These are phyloP conservation scores for Podospora fimiseda DNA, from an alignment of 495 filamentous ascomycete genomes.

Conservation along the genomic window DNA sequence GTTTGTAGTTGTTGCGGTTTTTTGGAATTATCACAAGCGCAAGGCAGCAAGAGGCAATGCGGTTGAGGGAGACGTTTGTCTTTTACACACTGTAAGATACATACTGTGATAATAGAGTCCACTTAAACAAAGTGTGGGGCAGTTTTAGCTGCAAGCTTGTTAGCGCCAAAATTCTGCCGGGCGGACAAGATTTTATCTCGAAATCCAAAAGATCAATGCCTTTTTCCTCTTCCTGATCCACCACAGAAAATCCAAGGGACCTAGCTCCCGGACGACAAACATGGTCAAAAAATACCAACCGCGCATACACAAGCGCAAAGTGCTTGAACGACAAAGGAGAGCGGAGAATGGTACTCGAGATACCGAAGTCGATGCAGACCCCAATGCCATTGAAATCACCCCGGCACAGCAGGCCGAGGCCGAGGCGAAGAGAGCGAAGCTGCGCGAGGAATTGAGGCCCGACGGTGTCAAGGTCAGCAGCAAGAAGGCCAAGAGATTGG, in stretches of 20 bases:
- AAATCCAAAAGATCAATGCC: not conserved
- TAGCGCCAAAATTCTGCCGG: conserved; percentile 38
- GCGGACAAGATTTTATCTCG: conserved; percentile 39
- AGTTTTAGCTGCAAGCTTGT: not conserved
- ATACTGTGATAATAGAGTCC: conserved; percentile 1
- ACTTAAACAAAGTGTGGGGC: conserved; percentile 1
- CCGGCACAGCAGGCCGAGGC: conserved; percentile 59
- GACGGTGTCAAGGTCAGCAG: conserved; percentile 70
- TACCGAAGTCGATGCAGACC: conserved; percentile 43
- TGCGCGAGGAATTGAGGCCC: conserved; percentile 57
- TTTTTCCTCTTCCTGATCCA: not conserved
- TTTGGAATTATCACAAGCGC: too few species aligned
- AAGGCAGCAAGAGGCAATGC: not conserved
- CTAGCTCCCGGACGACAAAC: conserved; percentile 1
- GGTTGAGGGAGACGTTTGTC: not conserved
- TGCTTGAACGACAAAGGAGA: conserved; percentile 48
- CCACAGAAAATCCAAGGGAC: not conserved
- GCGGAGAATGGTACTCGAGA: conserved; percentile 32
- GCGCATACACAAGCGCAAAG: conserved; percentile 73
- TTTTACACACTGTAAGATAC: conserved; percentile 3
- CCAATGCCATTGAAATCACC: conserved; percentile 65
- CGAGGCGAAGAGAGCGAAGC: conserved; percentile 55
- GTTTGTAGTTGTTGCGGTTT: not conserved
- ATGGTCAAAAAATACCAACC: conserved; percentile 69
- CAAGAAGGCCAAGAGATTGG: conserved; percentile 90